Base-by-base conservation (phyloP, 495 filamentous ascomycete species). In the Parmelia sp. region DNA sequence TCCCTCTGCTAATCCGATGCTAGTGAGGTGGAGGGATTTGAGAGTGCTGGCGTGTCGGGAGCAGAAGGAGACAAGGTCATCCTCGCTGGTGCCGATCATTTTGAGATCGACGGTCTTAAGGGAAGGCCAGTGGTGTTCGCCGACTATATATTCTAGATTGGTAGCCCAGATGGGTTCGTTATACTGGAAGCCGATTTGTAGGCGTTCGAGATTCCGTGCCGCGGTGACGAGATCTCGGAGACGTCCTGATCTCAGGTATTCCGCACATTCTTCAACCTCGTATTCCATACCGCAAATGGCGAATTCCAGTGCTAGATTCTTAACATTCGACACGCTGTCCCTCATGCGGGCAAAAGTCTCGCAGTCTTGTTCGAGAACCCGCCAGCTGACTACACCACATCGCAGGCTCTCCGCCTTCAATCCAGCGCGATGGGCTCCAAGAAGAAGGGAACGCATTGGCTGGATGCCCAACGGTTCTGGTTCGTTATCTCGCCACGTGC, bases 61-160 rank as follows among this genome's bases (percentile, higher is more conserved):
- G 37, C 42, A 63, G 61, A 63, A 57, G 5, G 49, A 12, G 19
- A 57, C 36, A 36, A 57, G 51, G 25, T 57, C 51, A 2, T 63
- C 11, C 33, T 63, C 51, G 37, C 39, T 63, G 14, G 49, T 44
- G 39, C 27, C 56, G 19, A 57, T 63, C 37, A 8, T 31, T 33
- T 21, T 44, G 21, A 63, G 23, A 9, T 27, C 4, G 37, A 23
- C 37, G 19, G n/a, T 27, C 42, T n/a, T 57, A 21, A 57, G 31
- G 21, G 49, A 31, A 11, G 40, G 23, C 61, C 49, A 57, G 39
- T 39, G 6, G 36, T 44, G 29, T 11, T 31, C 6, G 29, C 61
- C 61, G n/a, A 57, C 36, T 11, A 45, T 2, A 37, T 44, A 3
- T 10, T 19, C 14, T 27, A 57, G 25, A 5, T 33, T 1, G 21